Percentiles rank a stretch among this genome's conserved stretches.
These are phyloP conservation scores for Xylaria multiplex DNA, from an alignment of 2,329 filamentous ascomycete species.

Conservation along the genomic window DNA sequence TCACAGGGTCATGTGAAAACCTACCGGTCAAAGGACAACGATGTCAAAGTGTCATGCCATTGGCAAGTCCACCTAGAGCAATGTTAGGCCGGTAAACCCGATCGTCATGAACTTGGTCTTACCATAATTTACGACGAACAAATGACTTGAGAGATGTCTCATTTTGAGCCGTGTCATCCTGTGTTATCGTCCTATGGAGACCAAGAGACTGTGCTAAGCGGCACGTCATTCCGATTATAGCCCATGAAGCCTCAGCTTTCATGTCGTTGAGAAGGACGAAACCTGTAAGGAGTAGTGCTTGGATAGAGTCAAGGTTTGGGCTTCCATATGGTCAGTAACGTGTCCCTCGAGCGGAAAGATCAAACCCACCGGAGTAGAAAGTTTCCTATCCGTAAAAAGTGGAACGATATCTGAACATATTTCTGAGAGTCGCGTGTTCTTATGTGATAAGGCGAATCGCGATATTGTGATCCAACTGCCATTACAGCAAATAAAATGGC, in stretches of 20 bases:
- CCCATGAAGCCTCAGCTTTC: conserved; percentile 76
- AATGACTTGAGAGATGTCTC: conserved; percentile 63
- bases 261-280: conserved; percentile 75
- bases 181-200: conserved; percentile 61
- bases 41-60: conserved; percentile 74
- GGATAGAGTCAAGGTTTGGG: conserved; percentile 72
- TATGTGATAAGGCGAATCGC: conserved; percentile 71
- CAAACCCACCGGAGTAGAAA: conserved; percentile 65
- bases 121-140: conserved; percentile 67
- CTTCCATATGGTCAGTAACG: conserved; percentile 47
- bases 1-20: conserved; percentile 18
- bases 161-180: conserved; percentile 58
- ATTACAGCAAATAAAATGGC: conserved; percentile 73
- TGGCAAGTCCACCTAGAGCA: conserved; percentile 66
- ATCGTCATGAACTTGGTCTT: conserved; percentile 38
- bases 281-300: conserved; percentile 69
- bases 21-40: conserved; percentile 72
- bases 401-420: conserved; percentile 72
- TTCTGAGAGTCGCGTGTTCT: conserved; percentile 68
- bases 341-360: too few species aligned
- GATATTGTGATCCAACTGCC: conserved; percentile 73
- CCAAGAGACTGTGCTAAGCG: conserved; percentile 73
- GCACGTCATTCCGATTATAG: conserved; percentile 70
- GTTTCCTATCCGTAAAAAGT: conserved; percentile 71
- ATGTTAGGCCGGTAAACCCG: conserved; percentile 7